Percentiles rank a stretch among this genome's conserved stretches.
phyloP scores from a whole-genome alignment of 2,329 filamentous ascomycete genomes.

The Diaporthe humulicola region DNA sequence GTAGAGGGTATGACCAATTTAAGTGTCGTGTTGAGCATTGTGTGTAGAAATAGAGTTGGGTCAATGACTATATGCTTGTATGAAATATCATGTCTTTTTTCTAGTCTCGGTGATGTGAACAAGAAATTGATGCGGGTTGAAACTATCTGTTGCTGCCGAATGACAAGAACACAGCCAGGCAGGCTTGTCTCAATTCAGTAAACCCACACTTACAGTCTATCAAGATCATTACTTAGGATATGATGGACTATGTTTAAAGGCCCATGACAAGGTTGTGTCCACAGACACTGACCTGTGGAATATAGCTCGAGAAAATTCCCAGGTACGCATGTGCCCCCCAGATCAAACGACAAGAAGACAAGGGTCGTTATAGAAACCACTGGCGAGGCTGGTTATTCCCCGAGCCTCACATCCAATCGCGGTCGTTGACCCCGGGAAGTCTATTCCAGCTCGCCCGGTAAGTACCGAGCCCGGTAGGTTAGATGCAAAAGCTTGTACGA shows the following conservation, averaged over 20 bases:
- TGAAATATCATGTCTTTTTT: neutral
- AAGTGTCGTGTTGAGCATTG: neutral
- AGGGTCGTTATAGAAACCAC: neutral
- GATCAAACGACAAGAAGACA: too few relatives aligned
- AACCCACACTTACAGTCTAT: too few relatives aligned
- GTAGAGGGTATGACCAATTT: neutral
- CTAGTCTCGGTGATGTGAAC: neutral
- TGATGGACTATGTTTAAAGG: neutral
- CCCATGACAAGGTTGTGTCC: neutral
- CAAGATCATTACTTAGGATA: neutral
- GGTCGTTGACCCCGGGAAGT: neutral
- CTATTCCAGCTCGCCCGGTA: neutral
- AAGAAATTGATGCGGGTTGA: neutral
- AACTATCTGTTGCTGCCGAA: neutral
- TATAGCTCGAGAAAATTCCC: too few relatives aligned
- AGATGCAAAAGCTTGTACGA: neutral
- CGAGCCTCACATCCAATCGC: neutral
- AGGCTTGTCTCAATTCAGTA: neutral
- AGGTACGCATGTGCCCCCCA: too few relatives aligned
- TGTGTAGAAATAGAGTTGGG: neutral
- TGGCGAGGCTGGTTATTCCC: neutral
- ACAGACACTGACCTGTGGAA: neutral
- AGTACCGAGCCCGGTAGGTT: neutral
- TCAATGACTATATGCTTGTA: too few relatives aligned
- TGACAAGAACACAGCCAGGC: neutral